Base-by-base conservation (phyloP, 345 rosid species). In the Euphorbia pulcherrima region DNA sequence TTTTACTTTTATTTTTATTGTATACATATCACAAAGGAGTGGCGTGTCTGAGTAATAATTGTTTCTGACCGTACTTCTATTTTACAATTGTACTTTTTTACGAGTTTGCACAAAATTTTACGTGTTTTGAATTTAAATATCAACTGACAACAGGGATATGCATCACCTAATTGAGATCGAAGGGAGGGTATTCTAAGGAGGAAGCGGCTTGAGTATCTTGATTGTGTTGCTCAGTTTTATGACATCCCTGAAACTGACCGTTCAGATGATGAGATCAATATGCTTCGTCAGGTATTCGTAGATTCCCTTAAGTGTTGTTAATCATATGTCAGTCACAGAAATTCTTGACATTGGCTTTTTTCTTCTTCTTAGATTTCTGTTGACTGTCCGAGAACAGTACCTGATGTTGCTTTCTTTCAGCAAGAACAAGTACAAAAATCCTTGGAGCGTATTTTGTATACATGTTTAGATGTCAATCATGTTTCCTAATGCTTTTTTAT, bases 131-230 rank as follows among this genome's bases (percentile, higher is more conserved):
- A 79, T 81, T 83, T 75, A 72, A 84, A 81, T 78, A 84, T 87
- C 84, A 83, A 83, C 89, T 88, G 96, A 94, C 96, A 78, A 88
- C 97, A 94, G 97, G 99, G 97, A 89, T 91, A 89, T 88, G 97
- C 97, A 94, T 93, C 99, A 78, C 85, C 99, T 87, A 94, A 94
- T 86, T 91, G 97, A 89, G 99, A 94, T 88, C 88, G 97, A 88
- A 85, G 97, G 90, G 97, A 91, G 80, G 90, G 85, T 71, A 90
- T 87, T 77, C 73, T 91, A 65, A 85, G 86, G 78, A 91, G 95
- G 75, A 94, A 94, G 78, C 92, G 97, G 46, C 77, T 83, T 21
- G 99, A 94, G 78, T 94, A 91, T 84, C 90, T 91, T 70, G 99
- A 94, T 59, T 89, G 90, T 79, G 97, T 91, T 70, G 82, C 89